A percentile compares a stretch with the other conserved stretches of the same genome.
Evolutionary conservation across 495 filamentous ascomycete species (phyloP).

Genomic region (Xylaria flabelliformis): DNA sequence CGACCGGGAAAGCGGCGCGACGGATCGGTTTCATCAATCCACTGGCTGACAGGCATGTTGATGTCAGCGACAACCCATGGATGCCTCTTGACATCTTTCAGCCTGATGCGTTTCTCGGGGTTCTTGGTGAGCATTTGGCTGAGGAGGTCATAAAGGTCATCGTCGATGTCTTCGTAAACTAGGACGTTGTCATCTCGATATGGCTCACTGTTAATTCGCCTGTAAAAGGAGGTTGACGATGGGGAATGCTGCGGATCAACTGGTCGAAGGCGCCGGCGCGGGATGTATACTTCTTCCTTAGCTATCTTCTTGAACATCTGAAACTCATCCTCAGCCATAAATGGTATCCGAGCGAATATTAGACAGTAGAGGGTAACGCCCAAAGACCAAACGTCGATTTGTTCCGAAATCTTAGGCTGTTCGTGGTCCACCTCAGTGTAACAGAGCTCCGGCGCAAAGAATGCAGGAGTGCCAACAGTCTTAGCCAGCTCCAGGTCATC

Average conservation of each 20-base stretch:
- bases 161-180: constrained; percentile 83
- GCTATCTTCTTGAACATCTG: constrained; percentile 89
- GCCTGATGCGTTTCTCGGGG: constrained; percentile 81
- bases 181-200: constrained; percentile 71
- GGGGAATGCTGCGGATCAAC: constrained; percentile 66
- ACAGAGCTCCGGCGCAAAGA: constrained; percentile 98
- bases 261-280: constrained; percentile 76
- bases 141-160: constrained; percentile 81
- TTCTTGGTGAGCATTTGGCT: constrained; percentile 85
- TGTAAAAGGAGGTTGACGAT: constrained; percentile 57
- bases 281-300: constrained; percentile 88
- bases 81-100: constrained; percentile 94
- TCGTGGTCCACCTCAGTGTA: constrained; percentile 67
- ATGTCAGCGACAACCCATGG: constrained; percentile 92
- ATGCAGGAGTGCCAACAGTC: constrained; percentile 95
- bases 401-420: constrained; percentile 62
- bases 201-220: constrained; percentile 55
- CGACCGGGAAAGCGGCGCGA: constrained; percentile 78
- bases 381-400: constrained; percentile 96
- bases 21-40: constrained; percentile 95
- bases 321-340: constrained; percentile 88
- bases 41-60: constrained; percentile 67
- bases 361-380: constrained; percentile 96
- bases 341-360: constrained; percentile 90
- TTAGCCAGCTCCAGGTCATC: constrained; percentile 94